phyloP scores from a whole-genome alignment of 83 land plant species.

The Picea mariana region DNA sequence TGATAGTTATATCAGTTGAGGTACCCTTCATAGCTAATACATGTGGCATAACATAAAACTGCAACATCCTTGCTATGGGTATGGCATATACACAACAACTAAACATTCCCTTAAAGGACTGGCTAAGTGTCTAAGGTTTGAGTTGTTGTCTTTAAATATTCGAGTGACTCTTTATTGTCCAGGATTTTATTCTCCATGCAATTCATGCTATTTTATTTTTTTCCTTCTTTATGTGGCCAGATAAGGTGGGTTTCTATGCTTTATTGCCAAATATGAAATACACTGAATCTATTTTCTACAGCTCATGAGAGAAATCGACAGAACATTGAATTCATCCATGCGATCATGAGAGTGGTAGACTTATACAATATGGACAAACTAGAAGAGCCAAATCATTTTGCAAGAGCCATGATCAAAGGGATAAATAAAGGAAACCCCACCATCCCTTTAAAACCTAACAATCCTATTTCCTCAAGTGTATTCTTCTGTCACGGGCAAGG shows the following conservation, averaged over 20 bases:
- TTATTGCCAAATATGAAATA: not conserved
- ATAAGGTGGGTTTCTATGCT: not conserved
- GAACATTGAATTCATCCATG: not conserved
- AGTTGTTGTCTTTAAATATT: no score
- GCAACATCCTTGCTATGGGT: no score
- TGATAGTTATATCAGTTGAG: no score
- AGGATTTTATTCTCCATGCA: not conserved
- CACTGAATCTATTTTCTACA: not conserved
- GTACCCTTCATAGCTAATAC: no score
- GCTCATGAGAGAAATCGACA: not conserved
- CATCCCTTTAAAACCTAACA: no score
- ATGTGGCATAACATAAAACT: no score
- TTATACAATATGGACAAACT: not conserved
- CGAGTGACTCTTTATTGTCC: slow-evolving; percentile 7
- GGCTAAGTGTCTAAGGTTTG: no score
- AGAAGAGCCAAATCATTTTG: not conserved
- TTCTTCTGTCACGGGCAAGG: no score
- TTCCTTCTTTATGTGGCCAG: not conserved
- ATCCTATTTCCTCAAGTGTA: no score
- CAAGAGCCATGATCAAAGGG: not conserved
- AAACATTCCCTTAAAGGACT: no score
- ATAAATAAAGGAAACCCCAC: not conserved
- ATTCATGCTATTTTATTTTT: not conserved
- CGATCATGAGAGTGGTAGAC: not conserved
- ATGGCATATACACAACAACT: no score